Base-by-base conservation (phyloP, 2,329 filamentous ascomycete genomes). In the Akanthomyces muscarius region DNA sequence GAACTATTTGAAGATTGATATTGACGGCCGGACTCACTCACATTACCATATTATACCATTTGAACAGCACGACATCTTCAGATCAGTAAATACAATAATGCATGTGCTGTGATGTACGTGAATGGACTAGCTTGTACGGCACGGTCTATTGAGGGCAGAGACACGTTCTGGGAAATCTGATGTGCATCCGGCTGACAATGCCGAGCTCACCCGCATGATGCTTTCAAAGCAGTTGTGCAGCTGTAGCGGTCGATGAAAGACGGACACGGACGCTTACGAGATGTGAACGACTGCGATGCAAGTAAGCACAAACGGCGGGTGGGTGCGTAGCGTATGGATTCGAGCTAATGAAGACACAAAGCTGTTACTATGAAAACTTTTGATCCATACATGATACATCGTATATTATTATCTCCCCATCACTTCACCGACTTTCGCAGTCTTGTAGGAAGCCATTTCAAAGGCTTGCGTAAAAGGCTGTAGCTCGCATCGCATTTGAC, bases 11-110 rank as follows among this genome's bases (percentile, higher is more conserved):
- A 45, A 36, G 30, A 55, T 41, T 53, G 50, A 14, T 38, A 30
- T 14, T 51, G 42, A 42, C 61, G 61, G 61, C 61, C 54, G 62
- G 45, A 50, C 4, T 52, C 58, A 44, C 36, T 44, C 42, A 44
- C 11, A 36, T 53, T 36, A 42, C 57, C 28, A 50, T 51, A 10
- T 38, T 59, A 47, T 18, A 47, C 38, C 25, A 47, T 50, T 23
- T 44, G 47, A 23, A 11, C 10, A 51, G 57, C 25, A 33, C 54
- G 41, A 56, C 7, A 14, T 7, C 30, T 45, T 56, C 25, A 28
- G 25, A 30, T 1, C 10, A 47, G 21, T 23, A 38, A 6, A 42
- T 28, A 55, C 3, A n/a, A 38, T 11, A 48, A 48, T 4, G 36
- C 4, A 36, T 6, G 21, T 10, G 21, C 25, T 13, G 18, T 16